Evolutionary conservation across 2,329 filamentous ascomycete genomes (phyloP), one percentile per base, ranked within the genome.

Genomic region (Cryphonectria carpinicola): DNA sequence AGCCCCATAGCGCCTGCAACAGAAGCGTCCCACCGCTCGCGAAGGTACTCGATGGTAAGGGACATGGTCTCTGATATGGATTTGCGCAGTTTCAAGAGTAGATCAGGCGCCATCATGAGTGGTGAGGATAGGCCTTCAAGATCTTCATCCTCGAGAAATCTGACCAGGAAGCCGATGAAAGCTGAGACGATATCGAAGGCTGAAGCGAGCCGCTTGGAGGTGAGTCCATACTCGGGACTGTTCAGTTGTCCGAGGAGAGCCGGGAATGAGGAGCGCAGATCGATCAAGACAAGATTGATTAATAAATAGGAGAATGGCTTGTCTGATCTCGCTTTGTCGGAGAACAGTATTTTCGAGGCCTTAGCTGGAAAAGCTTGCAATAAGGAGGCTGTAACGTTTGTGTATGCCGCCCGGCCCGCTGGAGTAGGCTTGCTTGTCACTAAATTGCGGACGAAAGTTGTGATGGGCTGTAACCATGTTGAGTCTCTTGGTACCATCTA

Each of bases 11-110:
- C 87, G 14, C 89, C 90, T 4, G 89, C 86, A n/a, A 88, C 82
- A 1, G 87, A 86, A 5, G 88, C 88, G 76, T 93, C 90, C 88
- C 89, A 92, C n/a, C 90, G 82, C 76, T 93, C 91, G 56, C 90
- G 86, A 1, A 93, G 83, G 77, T 89, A 90, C 79, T 92, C 90
- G 71, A 90, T 85, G 0, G 86, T 85, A 1, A 90, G 79, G 0
- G 88, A 88, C 76, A 92, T 84, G 4, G 90, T 89, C 75, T 93
- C 90, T 0, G 86, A 84, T 66, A 92, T 85, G 68, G 85, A 82
- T 65, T 84, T 87, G 54, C 89, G 85, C 7, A 92, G 80, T 74
- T 88, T 89, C 19, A 92, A 81, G 37, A 93, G 83, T 35, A 86
- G 84, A 69, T 90, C 88, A 0, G 89, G 86, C 0, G 86, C 79